Evolutionary conservation across 306 rosid species (phyloP), one percentile per base, ranked within the genome.

Genomic region (Vigna nakashimae): DNA sequence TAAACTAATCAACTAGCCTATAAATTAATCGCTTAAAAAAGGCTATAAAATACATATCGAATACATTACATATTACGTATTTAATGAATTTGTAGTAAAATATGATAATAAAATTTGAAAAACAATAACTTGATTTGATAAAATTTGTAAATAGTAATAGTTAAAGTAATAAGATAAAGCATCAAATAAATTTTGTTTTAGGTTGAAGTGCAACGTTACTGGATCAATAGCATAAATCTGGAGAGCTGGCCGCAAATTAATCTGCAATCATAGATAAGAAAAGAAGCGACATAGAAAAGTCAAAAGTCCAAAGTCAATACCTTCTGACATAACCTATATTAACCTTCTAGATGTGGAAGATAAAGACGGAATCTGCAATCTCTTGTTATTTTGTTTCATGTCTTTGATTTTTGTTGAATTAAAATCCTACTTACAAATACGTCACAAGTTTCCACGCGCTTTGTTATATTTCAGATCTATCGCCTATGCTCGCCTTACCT

Each of bases 261-360:
- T 1, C 11, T 57, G 36, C 8, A 72, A 18, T 50, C 50, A 12
- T 42, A 20, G 72, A 53, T 64, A 15, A 64, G 2, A 13, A 48
- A 30, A 30, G 6, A 7, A 6, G 10, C 11, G 14, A 8, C 10
- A 64, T 14, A n/a, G 3, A 75, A 75, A 75, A 64, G 52, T 18
- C 12, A 32, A 76, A 75, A 64, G 42, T 13, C 12, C 32, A 76
- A 75, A 65, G 65, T 76, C 73, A 76, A 65, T 9, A 15, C 43
- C 9, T 22, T 36, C 65, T 36, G 45, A 64, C 17, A 9, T 40
- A 16, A 69, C 38, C 6, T 3, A 30, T 32, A 5, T 32, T 34
- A 34, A 4, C 38, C 74, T 69, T 69, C 74, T 68, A 68, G 73
- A 66, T 12, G 30, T n/a, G 18, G 17, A 6, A 28, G 18, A 28